phyloP scores from a whole-genome alignment of 768 basidiomycete genomes.

The Rhodotorula paludigena region DNA sequence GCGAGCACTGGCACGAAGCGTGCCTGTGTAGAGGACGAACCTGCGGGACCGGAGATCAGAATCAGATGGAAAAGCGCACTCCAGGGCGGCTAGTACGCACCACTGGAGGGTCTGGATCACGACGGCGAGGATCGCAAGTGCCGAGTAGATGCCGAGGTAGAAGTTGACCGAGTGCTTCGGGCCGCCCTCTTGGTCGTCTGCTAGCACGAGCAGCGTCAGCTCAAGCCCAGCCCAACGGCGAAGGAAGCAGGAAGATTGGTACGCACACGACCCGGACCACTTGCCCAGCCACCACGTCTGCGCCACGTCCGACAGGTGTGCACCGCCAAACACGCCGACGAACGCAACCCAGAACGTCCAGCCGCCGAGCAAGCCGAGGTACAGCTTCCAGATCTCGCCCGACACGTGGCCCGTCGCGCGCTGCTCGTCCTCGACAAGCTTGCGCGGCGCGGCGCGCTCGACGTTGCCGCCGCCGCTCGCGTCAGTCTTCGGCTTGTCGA shows the following conservation, averaged over 20 bases:
- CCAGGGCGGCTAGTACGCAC: background rate
- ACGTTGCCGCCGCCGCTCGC: background rate
- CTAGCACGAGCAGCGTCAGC: background rate
- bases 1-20: constrained; percentile 27
- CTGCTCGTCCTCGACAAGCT: constrained; percentile 40
- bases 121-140: constrained; percentile 32
- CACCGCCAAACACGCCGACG: constrained; percentile 31
- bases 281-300: constrained; percentile 39
- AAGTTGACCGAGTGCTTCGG: constrained; percentile 22
- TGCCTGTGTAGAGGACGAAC: constrained; percentile 40
- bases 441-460: constrained; percentile 7
- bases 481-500: constrained; percentile 16
- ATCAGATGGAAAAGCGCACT: background rate
- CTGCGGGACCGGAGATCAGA: background rate
- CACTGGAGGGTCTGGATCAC: constrained; percentile 36
- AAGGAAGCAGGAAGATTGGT: background rate
- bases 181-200: constrained; percentile 10
- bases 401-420: constrained; percentile 35
- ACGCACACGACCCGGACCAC: constrained; percentile 35
- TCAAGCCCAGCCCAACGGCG: background rate
- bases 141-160: constrained; percentile 40
- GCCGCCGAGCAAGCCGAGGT: constrained; percentile 37
- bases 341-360: constrained; percentile 39
- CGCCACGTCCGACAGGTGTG: constrained; percentile 35
- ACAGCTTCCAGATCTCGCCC: constrained; percentile 35